A percentile compares a stretch with the other conserved stretches of the same genome.
Evolutionary conservation across 2,329 filamentous ascomycete genomes (phyloP).

Genomic region (Phialemoniopsis sp.): DNA sequence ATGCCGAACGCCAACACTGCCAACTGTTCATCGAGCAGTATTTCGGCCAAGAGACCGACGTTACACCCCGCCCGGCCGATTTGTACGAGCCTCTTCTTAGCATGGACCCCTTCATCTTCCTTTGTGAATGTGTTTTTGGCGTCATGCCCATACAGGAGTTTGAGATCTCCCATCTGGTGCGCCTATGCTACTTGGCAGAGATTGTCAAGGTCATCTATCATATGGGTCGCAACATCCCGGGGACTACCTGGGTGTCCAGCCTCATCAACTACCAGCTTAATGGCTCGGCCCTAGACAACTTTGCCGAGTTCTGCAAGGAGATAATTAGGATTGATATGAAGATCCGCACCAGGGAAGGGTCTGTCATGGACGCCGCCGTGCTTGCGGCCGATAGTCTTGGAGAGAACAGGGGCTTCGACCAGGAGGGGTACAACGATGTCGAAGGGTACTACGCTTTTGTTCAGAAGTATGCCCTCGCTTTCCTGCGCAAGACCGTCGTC

Average conservation of each 20-base stretch:
- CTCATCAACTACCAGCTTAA: conserved; percentile 33
- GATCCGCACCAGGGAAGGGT: conserved; percentile 12
- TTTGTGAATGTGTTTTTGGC: conserved; percentile 73
- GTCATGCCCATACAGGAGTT: conserved; percentile 63
- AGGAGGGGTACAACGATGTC: conserved; percentile 48
- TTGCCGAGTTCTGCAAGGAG: conserved; percentile 49
- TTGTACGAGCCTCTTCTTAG: conserved; percentile 56
- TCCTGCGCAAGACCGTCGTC: conserved; percentile 80
- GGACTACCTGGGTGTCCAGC: conserved; percentile 41
- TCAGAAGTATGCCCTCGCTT: conserved; percentile 81
- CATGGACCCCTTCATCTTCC: conserved; percentile 73
- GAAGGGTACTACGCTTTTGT: conserved; percentile 57
- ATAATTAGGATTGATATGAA: conserved; percentile 41
- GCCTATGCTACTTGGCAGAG: conserved; percentile 86
- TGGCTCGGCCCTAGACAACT: conserved; percentile 40
- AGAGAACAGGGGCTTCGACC: conserved; percentile 46
- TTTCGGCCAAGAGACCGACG: conserved; percentile 34
- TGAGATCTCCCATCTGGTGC: conserved; percentile 75
- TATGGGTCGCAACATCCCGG: conserved; percentile 50
- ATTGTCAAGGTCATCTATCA: conserved; percentile 75
- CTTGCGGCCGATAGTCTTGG: conserved; percentile 22
- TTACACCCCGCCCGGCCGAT: conserved; percentile 35
- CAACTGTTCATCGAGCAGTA: conserved; percentile 68
- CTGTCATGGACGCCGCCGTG: conserved; percentile 19
- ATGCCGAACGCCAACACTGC: conserved; percentile 68